Evolutionary conservation across 2,329 filamentous ascomycete species (phyloP).

Genomic region (Fusarium fracticaudum): DNA sequence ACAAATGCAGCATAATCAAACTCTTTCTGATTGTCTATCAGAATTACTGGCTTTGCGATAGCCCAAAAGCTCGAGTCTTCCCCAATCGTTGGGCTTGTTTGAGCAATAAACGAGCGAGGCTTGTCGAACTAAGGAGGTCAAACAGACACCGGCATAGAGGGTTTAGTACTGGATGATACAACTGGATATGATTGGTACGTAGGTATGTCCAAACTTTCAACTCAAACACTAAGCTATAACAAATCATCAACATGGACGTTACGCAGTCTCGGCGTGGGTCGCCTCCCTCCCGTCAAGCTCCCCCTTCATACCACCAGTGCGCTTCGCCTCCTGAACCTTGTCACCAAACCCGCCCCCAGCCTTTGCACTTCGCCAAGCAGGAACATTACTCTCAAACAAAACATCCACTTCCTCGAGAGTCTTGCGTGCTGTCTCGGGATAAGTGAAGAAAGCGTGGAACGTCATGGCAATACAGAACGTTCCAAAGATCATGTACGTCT

Average conservation of each 20-base stretch:
- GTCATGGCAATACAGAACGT: constrained; percentile 55
- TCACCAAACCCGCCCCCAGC: constrained; percentile 17
- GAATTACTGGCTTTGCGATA: no score
- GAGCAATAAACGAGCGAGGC: no score
- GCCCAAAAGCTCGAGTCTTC: no score
- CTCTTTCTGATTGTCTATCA: no score
- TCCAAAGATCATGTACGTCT: constrained; percentile 58
- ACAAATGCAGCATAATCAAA: no score
- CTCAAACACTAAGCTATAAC: neutral
- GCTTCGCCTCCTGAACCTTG: constrained; percentile 35
- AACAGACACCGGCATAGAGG: no score
- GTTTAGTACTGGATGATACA: no score
- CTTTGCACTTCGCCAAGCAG: constrained; percentile 37
- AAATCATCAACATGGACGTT: neutral
- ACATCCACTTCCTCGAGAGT: constrained; percentile 39
- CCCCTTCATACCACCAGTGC: constrained; percentile 29
- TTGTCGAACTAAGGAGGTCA: no score
- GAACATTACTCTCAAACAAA: constrained; percentile 34
- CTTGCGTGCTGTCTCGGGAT: constrained; percentile 61
- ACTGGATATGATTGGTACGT: no score
- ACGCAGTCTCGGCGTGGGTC: constrained; percentile 34
- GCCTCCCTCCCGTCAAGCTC: constrained; percentile 24
- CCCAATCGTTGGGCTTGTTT: no score
- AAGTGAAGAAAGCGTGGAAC: constrained; percentile 60
- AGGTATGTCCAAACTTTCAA: neutral